phyloP scores from a whole-genome alignment of 192 early-diverging fungal genomes.

The Obelidium mucronatum region DNA sequence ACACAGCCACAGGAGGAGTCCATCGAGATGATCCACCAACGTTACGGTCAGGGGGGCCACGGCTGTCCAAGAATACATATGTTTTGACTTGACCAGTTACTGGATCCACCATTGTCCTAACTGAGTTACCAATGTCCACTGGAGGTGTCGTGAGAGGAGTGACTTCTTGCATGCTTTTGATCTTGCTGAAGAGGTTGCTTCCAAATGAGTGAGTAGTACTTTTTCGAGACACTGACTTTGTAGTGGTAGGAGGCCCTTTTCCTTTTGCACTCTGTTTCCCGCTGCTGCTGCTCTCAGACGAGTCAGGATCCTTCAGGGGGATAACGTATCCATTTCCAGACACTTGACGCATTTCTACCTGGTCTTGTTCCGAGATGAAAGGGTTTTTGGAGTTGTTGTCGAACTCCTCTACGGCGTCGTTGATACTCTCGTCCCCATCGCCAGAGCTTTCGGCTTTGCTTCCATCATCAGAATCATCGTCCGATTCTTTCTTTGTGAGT shows the following conservation, averaged over 20 bases:
- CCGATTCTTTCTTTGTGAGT: neutral
- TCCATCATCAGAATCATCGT: neutral
- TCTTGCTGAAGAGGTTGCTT: neutral
- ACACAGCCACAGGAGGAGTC: neutral
- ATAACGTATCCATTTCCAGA: neutral
- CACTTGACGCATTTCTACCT: neutral
- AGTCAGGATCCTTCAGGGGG: slow-evolving; percentile 18
- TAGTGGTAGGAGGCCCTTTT: neutral
- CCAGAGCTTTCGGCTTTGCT: neutral
- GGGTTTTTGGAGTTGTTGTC: neutral
- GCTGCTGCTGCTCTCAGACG: neutral
- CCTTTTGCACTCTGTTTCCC: neutral
- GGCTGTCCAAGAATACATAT: slow-evolving; percentile 16
- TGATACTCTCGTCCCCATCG: neutral
- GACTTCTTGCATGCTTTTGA: neutral
- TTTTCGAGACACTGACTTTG: neutral
- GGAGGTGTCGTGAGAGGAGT: neutral
- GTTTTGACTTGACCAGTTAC: slow-evolving; percentile 23
- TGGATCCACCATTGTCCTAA: slow-evolving; percentile 18
- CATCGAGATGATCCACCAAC: slow-evolving; percentile 21
- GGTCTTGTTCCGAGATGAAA: slow-evolving; percentile 19
- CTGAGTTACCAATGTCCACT: neutral
- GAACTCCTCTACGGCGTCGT: neutral
- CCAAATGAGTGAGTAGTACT: neutral
- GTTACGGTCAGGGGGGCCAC: slow-evolving; percentile 25